phyloP scores from a whole-genome alignment of 1,284 basidiomycete species.

The Puccinia coronata region DNA sequence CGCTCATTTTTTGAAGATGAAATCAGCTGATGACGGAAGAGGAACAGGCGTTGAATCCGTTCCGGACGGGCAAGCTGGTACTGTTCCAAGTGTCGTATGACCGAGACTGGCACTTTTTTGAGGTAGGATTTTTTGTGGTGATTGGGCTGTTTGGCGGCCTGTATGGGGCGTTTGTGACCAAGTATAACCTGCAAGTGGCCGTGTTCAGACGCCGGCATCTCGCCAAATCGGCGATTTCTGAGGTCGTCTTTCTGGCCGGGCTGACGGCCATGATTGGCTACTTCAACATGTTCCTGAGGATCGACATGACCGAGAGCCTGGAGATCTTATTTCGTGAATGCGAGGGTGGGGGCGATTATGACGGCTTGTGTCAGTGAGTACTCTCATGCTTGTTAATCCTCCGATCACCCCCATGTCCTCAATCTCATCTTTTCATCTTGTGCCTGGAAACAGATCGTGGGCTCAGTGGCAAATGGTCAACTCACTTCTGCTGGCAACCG shows the following conservation, averaged over 20 bases:
- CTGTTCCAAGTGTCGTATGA: slow-evolving; percentile 97
- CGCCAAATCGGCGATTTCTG: slow-evolving; percentile 77
- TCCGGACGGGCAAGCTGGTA: slow-evolving; percentile 95
- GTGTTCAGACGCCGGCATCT: slow-evolving; percentile 90
- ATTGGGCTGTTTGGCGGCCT: slow-evolving; percentile 95
- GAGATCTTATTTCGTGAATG: slow-evolving; percentile 96
- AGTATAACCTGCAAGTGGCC: slow-evolving; percentile 92
- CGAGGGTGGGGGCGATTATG: slow-evolving; percentile 86
- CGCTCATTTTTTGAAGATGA: neutral
- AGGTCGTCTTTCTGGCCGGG: slow-evolving; percentile 82
- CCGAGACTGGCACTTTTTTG: slow-evolving; percentile 98
- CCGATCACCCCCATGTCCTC: neutral
- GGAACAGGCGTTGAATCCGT: slow-evolving; percentile 89
- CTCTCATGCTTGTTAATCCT: too few species aligned
- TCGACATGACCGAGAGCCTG: slow-evolving; percentile 98
- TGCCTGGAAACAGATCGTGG: slow-evolving; percentile 66
- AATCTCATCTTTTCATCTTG: neutral
- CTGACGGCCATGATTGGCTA: slow-evolving; percentile 90
- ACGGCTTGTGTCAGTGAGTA: slow-evolving; percentile 89
- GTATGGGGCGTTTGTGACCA: slow-evolving; percentile 95
- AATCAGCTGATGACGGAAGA: slow-evolving; percentile 15
- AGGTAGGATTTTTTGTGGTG: slow-evolving; percentile 82
- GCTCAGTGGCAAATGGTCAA: slow-evolving; percentile 94
- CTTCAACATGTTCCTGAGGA: slow-evolving; percentile 88
- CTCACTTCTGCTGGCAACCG: slow-evolving; percentile 85